phyloP scores from a whole-genome alignment of 1,284 basidiomycete species.

The Tylopilus sp. region DNA sequence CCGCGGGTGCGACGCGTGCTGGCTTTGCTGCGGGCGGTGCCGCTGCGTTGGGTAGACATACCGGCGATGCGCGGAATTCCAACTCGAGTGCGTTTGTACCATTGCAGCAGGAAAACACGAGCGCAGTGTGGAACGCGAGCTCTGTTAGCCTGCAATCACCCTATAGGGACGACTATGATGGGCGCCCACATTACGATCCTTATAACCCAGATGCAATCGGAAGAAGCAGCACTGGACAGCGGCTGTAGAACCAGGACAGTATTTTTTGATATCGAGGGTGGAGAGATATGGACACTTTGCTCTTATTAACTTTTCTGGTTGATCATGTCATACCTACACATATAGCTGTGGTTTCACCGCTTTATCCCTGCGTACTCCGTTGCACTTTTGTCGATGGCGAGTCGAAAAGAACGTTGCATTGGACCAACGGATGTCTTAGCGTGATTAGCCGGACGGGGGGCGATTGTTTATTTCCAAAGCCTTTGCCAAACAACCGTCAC shows the following conservation, averaged over 20 bases:
- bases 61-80: slow-evolving; percentile 35
- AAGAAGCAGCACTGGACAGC: slow-evolving; percentile 26
- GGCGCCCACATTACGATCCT: slow-evolving; percentile 29
- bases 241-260: slow-evolving; percentile 23
- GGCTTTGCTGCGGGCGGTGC: slow-evolving; percentile 26
- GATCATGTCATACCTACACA: slow-evolving; percentile 1
- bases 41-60: slow-evolving; percentile 21
- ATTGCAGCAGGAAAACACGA: slow-evolving; percentile 51
- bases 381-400: neutral
- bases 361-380: neutral
- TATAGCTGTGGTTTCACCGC: slow-evolving; percentile 7
- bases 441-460: no score
- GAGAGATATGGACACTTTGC: slow-evolving; percentile 8
- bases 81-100: slow-evolving; percentile 60
- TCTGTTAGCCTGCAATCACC: slow-evolving; percentile 38
- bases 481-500: slow-evolving; percentile 13
- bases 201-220: slow-evolving; percentile 27
- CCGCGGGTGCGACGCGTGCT: slow-evolving; percentile 36
- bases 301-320: neutral
- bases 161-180: slow-evolving; percentile 43
- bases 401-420: no score
- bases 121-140: slow-evolving; percentile 51
- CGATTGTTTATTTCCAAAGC: slow-evolving; percentile 16
- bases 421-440: no score
- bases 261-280: slow-evolving; percentile 2